Evolutionary conservation across 441 rosid species (phyloP), one percentile per base, ranked within the genome.

Genomic region (Pelargonium citronellum): DNA sequence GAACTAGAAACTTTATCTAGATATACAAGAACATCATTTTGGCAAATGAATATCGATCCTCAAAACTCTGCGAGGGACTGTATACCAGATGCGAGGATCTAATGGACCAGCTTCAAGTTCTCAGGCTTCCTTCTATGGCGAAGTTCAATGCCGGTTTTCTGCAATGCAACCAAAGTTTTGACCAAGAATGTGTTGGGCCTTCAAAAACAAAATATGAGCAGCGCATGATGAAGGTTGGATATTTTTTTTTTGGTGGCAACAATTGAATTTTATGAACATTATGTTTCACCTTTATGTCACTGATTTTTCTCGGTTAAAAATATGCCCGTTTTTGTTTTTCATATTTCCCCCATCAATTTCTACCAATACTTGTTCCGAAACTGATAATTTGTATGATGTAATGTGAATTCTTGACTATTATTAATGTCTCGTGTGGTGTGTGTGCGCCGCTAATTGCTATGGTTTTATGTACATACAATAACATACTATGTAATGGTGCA

Each of bases 91-190:
- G 99, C 55, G 99, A 95, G 81, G 99, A 92, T 81, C 87, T 78
- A 77, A 92, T 95, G 99, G 99, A 95, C 85, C 97, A 87, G 71
- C 93, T 95, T 83, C 99, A 95, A 77, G 84, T 87, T 80, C 99
- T 95, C 71, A 84, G 90, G 71, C 98, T 92, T 80, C 99, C 99
- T 79, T 90, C 99, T 64, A 92, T 95, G 98, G 96, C 99, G 69
- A 95, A 95, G 80, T 95, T 95, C 79, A 90, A 90, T 75, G 97
- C 98, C 8, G 99, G 99, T 70, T 87, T 90, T 79, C 78, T 85
- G 60, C 90, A 83, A 76, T 95, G 99, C 85, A 95, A 92, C 81
- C 93, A 82, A 81, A 95, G 85, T 79, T 95, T 95, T 74, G 95
- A 86, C 71, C 81, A 43, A 70, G 86, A 87, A 67, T 95, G 99